A percentile compares a stretch with the other conserved stretches of the same genome.
These are phyloP conservation scores for Dactylorhiza incarnata DNA, from an alignment of 106 monocot genomes.

Conservation along the genomic window DNA sequence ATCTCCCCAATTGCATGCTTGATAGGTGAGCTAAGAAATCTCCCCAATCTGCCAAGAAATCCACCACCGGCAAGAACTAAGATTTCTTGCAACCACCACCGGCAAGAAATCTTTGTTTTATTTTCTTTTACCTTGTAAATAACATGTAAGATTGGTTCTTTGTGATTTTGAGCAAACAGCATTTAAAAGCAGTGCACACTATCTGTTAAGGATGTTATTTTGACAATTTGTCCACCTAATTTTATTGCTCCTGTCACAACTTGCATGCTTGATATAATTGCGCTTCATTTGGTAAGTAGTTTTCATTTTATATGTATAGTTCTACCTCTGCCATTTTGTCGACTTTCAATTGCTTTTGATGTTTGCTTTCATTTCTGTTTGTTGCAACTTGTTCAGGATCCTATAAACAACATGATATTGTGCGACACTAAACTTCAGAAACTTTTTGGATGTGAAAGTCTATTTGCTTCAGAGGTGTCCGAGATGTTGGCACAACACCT, in stretches of 20 bases:
- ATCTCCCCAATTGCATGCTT: too few species aligned
- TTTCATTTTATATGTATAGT: neutral
- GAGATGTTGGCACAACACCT: conserved; percentile 43
- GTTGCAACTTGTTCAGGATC: conserved; percentile 24
- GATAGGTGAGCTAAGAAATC: too few species aligned
- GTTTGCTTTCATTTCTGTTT: neutral
- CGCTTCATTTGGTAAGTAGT: neutral
- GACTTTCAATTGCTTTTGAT: neutral
- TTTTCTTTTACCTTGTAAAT: too few species aligned
- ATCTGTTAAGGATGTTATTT: neutral
- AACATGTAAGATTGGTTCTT: too few species aligned
- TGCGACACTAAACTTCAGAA: conserved; percentile 48
- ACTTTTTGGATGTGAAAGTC: conserved; percentile 46
- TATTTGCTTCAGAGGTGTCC: conserved; percentile 21
- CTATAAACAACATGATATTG: conserved; percentile 16
- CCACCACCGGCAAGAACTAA: too few species aligned
- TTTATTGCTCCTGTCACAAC: neutral
- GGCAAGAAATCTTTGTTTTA: too few species aligned
- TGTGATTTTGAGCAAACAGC: too few species aligned
- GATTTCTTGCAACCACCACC: too few species aligned
- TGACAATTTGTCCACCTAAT: neutral
- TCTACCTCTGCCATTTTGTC: neutral
- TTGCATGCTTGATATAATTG: neutral
- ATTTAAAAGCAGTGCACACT: too few species aligned
- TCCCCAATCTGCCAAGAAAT: too few species aligned